These are phyloP conservation scores for Coemansia pectinata DNA, from an alignment of 192 early-diverging fungal species.

Conservation along the genomic window DNA sequence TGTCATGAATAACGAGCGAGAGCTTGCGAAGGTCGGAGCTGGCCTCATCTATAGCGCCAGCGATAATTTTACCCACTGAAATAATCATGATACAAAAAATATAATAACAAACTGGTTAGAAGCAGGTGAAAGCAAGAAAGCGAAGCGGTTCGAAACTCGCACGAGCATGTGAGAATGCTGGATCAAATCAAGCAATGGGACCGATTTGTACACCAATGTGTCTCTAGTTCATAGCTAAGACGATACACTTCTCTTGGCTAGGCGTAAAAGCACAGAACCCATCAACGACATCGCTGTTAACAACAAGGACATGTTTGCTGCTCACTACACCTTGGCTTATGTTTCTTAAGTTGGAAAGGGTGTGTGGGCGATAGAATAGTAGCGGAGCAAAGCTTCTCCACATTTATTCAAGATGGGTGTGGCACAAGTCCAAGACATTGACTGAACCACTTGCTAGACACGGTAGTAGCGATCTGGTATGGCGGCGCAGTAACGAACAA, in stretches of 20 bases:
- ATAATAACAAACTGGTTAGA: neutral
- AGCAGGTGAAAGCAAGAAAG: neutral
- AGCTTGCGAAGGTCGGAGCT: conserved; percentile 31
- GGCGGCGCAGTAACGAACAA: neutral
- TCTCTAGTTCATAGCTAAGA: neutral
- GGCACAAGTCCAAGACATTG: neutral
- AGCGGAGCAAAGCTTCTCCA: neutral
- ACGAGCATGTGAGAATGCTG: neutral
- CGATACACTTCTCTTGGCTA: neutral
- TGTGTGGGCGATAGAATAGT: neutral
- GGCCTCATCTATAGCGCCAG: conserved; percentile 18
- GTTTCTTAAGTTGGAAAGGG: neutral
- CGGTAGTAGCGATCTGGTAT: neutral
- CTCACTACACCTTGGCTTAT: neutral
- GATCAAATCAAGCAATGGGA: neutral
- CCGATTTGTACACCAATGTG: neutral
- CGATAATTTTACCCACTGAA: conserved; percentile 19
- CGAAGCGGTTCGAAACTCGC: neutral
- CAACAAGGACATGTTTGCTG: neutral
- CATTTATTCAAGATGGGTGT: neutral
- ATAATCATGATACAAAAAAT: conserved; percentile 10
- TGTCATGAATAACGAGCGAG: conserved; percentile 56
- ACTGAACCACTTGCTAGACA: neutral
- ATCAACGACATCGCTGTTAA: neutral
- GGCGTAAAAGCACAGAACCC: neutral